Percentiles rank a stretch among this genome's conserved stretches.
These are phyloP conservation scores for Colletotrichum endophyticum DNA, from an alignment of 2,329 filamentous ascomycete species.

Conservation along the genomic window DNA sequence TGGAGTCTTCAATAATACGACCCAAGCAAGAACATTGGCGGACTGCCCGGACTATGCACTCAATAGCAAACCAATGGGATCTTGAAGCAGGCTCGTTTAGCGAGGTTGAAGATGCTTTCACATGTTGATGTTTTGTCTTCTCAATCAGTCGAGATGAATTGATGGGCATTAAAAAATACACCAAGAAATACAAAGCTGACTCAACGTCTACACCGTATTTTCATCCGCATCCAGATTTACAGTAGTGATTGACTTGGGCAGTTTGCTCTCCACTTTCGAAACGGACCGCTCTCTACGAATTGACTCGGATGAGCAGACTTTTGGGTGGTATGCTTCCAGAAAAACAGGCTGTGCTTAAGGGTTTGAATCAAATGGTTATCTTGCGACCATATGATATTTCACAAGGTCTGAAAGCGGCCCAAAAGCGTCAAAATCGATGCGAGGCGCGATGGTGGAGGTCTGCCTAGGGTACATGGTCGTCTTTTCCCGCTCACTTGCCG, in stretches of 20 bases:
- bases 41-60: not conserved
- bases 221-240: fast-evolving
- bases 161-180: not conserved
- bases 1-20: not conserved
- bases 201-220: not conserved
- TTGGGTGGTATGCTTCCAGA: too few species aligned
- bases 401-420: too few species aligned
- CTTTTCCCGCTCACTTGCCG: too few species aligned
- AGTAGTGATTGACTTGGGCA: too few species aligned
- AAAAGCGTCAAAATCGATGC: too few species aligned
- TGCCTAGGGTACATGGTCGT: fast-evolving
- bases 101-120: not conserved
- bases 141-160: not conserved
- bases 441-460: too few species aligned
- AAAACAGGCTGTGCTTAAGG: too few species aligned
- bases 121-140: not conserved
- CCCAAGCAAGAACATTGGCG: not conserved
- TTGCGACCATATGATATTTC: too few species aligned
- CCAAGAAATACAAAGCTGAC: not conserved
- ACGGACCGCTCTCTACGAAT: not conserved
- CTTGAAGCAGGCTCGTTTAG: not conserved
- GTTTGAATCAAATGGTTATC: too few species aligned
- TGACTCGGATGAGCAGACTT: not conserved
- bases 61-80: not conserved
- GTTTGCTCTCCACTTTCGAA: not conserved